Conservation (phyloP, 345 rosid species). For the Psidium friedrichsthalianum region DNA sequence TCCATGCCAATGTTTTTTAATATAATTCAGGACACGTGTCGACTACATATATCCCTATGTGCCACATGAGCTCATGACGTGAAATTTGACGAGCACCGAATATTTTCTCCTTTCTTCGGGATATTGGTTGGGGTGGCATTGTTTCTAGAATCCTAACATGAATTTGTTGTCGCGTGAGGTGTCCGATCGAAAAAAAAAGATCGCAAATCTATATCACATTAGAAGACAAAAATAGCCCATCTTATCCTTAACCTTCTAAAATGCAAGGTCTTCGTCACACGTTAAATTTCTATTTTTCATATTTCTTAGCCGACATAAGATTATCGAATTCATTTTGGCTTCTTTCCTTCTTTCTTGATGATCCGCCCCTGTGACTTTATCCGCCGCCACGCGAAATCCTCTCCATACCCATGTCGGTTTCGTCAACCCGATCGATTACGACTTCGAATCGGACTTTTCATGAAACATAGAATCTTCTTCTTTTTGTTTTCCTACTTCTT, state of each 20-base stretch:
- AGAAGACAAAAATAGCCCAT: not conserved
- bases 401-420: not conserved
- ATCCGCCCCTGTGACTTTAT: not conserved
- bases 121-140: not conserved
- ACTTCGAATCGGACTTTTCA: not conserved
- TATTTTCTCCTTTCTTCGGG: too few species aligned
- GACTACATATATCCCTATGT: too few species aligned
- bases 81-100: too few species aligned
- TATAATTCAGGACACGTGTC: too few species aligned
- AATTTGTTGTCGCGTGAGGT: not conserved
- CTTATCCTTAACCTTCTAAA: fast-evolving
- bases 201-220: not conserved
- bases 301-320: too few species aligned
- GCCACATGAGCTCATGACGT: too few species aligned
- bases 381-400: too few species aligned
- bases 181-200: not conserved
- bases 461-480: not conserved
- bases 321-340: not conserved
- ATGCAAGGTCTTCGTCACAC: not conserved
- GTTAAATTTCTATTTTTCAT: not conserved
- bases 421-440: not conserved
- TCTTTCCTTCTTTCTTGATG: not conserved
- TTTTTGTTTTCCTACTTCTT: not conserved
- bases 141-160: not conserved
- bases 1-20: too few species aligned